phyloP scores from a whole-genome alignment of 257 asterid species.

The Striga asiatica region DNA sequence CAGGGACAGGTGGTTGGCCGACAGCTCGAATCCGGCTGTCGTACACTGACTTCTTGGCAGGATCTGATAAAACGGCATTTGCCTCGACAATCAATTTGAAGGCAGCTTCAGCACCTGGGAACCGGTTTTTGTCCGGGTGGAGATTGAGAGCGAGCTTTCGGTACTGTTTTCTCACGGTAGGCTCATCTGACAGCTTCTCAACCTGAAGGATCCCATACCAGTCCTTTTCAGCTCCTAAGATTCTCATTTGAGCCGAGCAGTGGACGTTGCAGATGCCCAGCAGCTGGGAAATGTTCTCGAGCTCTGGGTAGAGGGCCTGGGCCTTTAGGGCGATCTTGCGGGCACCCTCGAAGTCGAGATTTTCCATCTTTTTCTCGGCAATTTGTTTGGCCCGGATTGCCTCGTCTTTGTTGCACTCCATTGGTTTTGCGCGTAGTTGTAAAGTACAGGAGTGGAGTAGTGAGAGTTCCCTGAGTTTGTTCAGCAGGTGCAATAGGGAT shows the following conservation, averaged over 20 bases:
- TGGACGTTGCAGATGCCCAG: conserved; percentile 69
- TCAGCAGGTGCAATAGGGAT: neutral
- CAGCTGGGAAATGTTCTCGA: conserved; percentile 64
- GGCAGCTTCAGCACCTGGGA: conserved; percentile 90
- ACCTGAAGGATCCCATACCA: conserved; percentile 71
- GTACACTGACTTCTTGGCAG: conserved; percentile 35
- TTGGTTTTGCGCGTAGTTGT: too few species aligned
- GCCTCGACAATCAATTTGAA: conserved; percentile 81
- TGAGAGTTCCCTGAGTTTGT: conserved; percentile 2
- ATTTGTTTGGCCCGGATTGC: conserved; percentile 55
- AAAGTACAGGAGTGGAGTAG: neutral
- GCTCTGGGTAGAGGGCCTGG: conserved; percentile 54
- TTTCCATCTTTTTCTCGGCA: conserved; percentile 62
- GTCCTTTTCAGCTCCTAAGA: conserved; percentile 55
- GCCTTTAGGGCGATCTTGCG: conserved; percentile 48
- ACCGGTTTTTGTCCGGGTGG: conserved; percentile 85
- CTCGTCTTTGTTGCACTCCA: conserved; percentile 92
- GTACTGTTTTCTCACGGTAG: conserved; percentile 50
- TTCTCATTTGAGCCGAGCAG: conserved; percentile 40
- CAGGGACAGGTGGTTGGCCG: conserved; percentile 24
- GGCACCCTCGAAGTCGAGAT: conserved; percentile 62
- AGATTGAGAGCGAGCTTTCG: conserved; percentile 68
- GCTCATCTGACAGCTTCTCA: conserved; percentile 52
- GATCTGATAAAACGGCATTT: conserved; percentile 56
- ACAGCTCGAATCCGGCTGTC: conserved; percentile 32